A percentile compares a stretch with the other conserved stretches of the same genome.
Conservation (phyloP, 495 filamentous ascomycete species). For the Bathelium albidoporum region DNA sequence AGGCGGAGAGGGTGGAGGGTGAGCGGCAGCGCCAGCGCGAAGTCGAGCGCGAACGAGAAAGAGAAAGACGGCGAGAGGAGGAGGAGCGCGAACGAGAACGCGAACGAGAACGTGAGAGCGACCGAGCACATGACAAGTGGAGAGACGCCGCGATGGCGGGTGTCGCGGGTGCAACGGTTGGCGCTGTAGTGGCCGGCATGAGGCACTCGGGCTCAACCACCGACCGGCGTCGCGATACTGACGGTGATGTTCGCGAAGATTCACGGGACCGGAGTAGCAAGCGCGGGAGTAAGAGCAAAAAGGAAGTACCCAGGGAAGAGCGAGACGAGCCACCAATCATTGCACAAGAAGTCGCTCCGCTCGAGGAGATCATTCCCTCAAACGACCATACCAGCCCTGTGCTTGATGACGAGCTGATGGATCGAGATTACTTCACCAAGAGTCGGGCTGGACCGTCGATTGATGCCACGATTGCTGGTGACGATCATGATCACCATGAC, state of each 20-base stretch:
- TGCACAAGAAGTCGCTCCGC: slow-evolving; percentile 14
- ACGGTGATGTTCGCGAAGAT: slow-evolving; percentile 4
- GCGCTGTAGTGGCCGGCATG: slow-evolving; percentile 23
- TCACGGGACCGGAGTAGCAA: slow-evolving; percentile 3
- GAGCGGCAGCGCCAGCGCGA: slow-evolving; percentile 9
- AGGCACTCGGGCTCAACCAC: slow-evolving; percentile 17
- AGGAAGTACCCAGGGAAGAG: slow-evolving; percentile 7
- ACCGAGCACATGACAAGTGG: slow-evolving; percentile 11
- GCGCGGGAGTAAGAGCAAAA: slow-evolving; percentile 7
- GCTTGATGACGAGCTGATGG: slow-evolving; percentile 29
- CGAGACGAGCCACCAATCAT: slow-evolving; percentile 3
- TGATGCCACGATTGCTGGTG: not conserved
- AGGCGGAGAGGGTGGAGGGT: not conserved
- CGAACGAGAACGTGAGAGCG: slow-evolving; percentile 16
- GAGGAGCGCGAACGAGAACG: too few relatives aligned
- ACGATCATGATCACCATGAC: not conserved
- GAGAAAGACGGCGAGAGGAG: too few relatives aligned
- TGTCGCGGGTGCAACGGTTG: slow-evolving; percentile 22
- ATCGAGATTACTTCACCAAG: slow-evolving; percentile 27
- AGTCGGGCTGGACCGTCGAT: not conserved
- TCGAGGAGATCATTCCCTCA: slow-evolving; percentile 11
- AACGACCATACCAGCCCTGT: slow-evolving; percentile 7
- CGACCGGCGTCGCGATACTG: slow-evolving; percentile 9
- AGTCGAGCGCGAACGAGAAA: slow-evolving; percentile 9
- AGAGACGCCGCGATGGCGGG: slow-evolving; percentile 10